These are phyloP conservation scores for Wickerhamiella hasegawae DNA, from an alignment of 805 yeast species.

Conservation along the genomic window DNA sequence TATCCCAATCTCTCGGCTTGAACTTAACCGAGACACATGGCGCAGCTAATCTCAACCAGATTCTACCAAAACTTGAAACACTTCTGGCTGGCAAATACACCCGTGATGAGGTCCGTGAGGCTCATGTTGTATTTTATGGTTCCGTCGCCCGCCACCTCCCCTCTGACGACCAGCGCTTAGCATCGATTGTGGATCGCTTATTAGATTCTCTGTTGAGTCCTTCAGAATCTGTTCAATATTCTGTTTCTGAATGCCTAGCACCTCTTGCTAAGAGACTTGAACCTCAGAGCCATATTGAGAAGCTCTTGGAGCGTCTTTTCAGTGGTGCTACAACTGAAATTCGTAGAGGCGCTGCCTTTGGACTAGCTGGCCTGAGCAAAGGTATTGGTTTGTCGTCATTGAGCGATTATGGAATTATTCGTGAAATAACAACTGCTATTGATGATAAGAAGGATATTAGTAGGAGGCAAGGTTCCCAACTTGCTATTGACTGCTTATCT, in stretches of 20 bases:
- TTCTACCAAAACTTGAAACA: constrained; percentile 69
- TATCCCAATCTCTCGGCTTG: constrained; percentile 80
- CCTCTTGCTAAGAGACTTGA: constrained; percentile 36
- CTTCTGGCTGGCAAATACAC: constrained; percentile 11
- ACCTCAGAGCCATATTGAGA: constrained; percentile 39
- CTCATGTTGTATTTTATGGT: constrained; percentile 65
- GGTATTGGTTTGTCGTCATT: constrained; percentile 77
- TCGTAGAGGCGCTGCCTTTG: constrained; percentile 90
- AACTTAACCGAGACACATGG: constrained; percentile 56
- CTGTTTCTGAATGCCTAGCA: constrained; percentile 72
- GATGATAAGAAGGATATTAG: constrained; percentile 68
- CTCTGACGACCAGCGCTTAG: constrained; percentile 46
- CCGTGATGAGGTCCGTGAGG: constrained; percentile 2
- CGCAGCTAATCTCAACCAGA: constrained; percentile 42
- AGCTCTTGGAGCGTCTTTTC: constrained; percentile 44
- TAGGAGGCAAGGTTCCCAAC: constrained; percentile 75
- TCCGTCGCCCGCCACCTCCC: constrained; percentile 75
- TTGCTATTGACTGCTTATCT: constrained; percentile 74
- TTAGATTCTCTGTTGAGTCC: constrained; percentile 68
- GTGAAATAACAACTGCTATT: constrained; percentile 63
- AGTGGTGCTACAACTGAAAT: constrained; percentile 28
- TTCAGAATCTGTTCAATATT: constrained; percentile 77
- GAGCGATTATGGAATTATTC: constrained; percentile 58
- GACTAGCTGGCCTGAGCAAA: constrained; percentile 82
- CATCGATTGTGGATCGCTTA: constrained; percentile 48